Conservation (phyloP, 768 basidiomycete species). For the Podaxis carcinomalis region DNA sequence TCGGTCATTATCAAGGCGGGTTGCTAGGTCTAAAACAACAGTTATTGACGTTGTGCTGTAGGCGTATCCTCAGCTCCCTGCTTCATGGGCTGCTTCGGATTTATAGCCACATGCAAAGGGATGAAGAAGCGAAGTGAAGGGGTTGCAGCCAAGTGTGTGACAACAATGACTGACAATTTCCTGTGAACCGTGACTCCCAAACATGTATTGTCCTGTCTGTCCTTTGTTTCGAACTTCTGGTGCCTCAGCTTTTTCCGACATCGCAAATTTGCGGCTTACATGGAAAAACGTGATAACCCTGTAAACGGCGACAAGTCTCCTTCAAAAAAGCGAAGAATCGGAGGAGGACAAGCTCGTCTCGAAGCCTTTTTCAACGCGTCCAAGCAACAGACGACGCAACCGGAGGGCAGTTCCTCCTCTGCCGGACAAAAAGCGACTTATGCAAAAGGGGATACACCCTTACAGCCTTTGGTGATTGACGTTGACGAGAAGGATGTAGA, state of each 20-base stretch:
- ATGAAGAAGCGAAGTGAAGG: not conserved
- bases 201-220: not conserved
- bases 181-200: not conserved
- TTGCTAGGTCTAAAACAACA: not conserved
- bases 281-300: constrained; percentile 3
- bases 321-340: constrained; percentile 4
- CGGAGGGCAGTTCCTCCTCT: not conserved
- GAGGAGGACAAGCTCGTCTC: constrained; percentile 3
- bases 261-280: not conserved
- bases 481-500: not conserved
- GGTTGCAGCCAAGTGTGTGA: not conserved
- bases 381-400: not conserved
- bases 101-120: not conserved
- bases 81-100: not conserved
- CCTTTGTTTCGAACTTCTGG: not conserved
- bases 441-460: not conserved
- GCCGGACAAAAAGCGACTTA: not conserved
- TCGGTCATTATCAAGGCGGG: not conserved
- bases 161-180: not conserved
- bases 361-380: constrained; percentile 6
- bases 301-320: not conserved
- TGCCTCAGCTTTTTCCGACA: not conserved
- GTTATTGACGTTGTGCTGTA: not conserved
- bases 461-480: constrained; percentile 1
- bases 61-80: no score